Base-by-base conservation (phyloP, 768 basidiomycete species). In the Auricularia sp. region DNA sequence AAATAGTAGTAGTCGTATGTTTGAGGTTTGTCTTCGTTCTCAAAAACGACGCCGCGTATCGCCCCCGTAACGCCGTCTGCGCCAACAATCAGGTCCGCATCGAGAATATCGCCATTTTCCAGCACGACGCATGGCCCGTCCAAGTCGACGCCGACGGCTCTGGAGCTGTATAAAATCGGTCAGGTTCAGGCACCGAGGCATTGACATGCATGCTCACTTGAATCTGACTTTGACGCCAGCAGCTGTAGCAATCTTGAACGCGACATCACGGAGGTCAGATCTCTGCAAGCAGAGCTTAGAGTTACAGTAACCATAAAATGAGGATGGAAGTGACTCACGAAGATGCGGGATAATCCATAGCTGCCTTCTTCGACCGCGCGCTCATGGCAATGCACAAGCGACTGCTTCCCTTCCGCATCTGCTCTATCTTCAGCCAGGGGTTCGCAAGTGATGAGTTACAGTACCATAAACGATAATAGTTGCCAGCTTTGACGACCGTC, bases 41-140 rank as follows among this genome's bases (percentile, higher is more conserved):
- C 74, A 13, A 75, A 64, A 1, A 82, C 71, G 2, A 74, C 69
- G 29, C 70, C 71, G 44, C 77, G 71, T n/a, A 78, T 73, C 36
- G 80, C 29, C 24, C 84, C 84, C 16, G 74, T 71, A 54, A 75
- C 75, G 5, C 87, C 86, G 71, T 87, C 86, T 3, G 86, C 86
- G 37, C 82, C 85, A 21, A 87, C 77, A 63, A 87, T 74, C 35
- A 86, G 72, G 70, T 88, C 84, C 16, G 80, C 81, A 16, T 68
- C 69, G 8, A 85, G 64, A 13, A 69, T 74, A 62, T 79, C 75
- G 18, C 83, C 84, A 42, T 71, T 75, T 29, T 78, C 77, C 33
- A 80, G 64, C 8, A 68, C 72, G 10, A 76, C 70, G 24, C 65
- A 69, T 35, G 70, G 69, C 29, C 67, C 65, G 62, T 63, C 67